Evolutionary conservation across 257 asterid genomes (phyloP).

Genomic region (Cordia subcordata): DNA sequence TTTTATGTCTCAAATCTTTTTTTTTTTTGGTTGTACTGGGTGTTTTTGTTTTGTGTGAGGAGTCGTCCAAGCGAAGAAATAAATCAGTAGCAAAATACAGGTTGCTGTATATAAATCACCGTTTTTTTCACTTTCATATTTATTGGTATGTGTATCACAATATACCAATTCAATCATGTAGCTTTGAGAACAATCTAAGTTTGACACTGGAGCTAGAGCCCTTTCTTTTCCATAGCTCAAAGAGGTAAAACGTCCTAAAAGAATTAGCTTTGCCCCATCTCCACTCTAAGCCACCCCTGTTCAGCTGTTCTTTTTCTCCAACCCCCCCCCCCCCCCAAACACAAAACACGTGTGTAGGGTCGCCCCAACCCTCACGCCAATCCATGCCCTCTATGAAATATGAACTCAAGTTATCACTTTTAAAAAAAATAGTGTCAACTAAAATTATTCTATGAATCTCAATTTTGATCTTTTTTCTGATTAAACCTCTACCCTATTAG

Average conservation of each 20-base stretch:
- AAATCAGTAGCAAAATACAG: constrained; percentile 12
- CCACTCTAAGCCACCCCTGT: constrained; percentile 65
- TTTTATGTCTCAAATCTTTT: too few species aligned
- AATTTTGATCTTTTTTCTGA: too few species aligned
- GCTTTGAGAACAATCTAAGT: constrained; percentile 48
- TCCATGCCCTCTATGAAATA: too few species aligned
- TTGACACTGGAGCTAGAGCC: constrained; percentile 28
- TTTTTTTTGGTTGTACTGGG: too few species aligned
- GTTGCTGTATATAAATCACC: constrained; percentile 18
- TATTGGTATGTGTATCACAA: constrained; percentile 31
- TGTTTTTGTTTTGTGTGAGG: constrained; percentile 1
- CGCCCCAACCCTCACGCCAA: too few species aligned
- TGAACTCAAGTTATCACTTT: too few species aligned
- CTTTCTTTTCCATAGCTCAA: not conserved
- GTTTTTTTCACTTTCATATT: constrained; percentile 38
- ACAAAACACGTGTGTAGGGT: too few species aligned
- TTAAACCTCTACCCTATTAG: too few species aligned
- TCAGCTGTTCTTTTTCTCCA: too few species aligned
- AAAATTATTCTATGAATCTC: too few species aligned
- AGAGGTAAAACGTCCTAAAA: constrained; percentile 48
- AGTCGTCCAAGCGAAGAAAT: constrained; percentile 31
- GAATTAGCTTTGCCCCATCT: constrained; percentile 50
- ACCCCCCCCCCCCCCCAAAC: too few species aligned
- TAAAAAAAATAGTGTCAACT: too few species aligned
- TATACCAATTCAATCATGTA: constrained; percentile 9